A percentile compares a stretch with the other conserved stretches of the same genome.
phyloP scores from a whole-genome alignment of 2,329 filamentous ascomycete genomes.

The Diaporthe citriasiana region DNA sequence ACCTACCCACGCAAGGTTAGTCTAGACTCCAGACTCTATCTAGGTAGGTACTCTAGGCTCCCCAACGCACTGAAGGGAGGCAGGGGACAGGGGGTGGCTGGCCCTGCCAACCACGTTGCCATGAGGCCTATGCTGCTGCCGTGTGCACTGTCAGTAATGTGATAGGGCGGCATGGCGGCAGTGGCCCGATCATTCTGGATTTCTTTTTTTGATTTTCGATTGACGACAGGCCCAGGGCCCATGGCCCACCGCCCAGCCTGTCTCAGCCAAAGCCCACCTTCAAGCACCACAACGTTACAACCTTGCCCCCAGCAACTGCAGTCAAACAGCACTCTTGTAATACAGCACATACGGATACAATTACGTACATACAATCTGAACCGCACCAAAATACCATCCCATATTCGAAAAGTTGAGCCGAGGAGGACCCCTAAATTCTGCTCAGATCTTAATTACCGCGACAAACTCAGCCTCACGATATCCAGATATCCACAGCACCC shows the following conservation, averaged over 20 bases:
- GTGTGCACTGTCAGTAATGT: no score
- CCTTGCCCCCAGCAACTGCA: conserved; percentile 20
- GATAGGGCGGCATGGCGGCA: conserved; percentile 19
- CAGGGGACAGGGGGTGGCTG: conserved; percentile 23
- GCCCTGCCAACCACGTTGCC: not conserved
- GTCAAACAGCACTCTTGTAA: not conserved
- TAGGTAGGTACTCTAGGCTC: not conserved
- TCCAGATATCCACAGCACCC: conserved; percentile 5
- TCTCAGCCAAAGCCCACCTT: not conserved
- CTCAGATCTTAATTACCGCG: conserved; percentile 28
- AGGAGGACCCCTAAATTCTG: conserved; percentile 22
- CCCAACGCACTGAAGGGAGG: not conserved
- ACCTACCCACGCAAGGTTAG: not conserved
- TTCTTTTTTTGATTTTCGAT: not conserved
- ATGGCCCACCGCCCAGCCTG: not conserved
- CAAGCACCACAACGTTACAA: not conserved
- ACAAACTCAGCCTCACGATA: conserved; percentile 32
- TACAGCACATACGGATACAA: no score
- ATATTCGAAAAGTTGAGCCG: not conserved
- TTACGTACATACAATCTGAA: not conserved
- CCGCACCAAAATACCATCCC: not conserved
- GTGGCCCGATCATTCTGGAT: not conserved
- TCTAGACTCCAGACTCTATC: not conserved
- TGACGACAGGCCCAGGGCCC: conserved; percentile 10
- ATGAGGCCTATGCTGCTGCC: not conserved